Evolutionary conservation across 768 basidiomycete species (phyloP), one percentile per base, ranked within the genome.

Genomic region (Suillus bovinus): DNA sequence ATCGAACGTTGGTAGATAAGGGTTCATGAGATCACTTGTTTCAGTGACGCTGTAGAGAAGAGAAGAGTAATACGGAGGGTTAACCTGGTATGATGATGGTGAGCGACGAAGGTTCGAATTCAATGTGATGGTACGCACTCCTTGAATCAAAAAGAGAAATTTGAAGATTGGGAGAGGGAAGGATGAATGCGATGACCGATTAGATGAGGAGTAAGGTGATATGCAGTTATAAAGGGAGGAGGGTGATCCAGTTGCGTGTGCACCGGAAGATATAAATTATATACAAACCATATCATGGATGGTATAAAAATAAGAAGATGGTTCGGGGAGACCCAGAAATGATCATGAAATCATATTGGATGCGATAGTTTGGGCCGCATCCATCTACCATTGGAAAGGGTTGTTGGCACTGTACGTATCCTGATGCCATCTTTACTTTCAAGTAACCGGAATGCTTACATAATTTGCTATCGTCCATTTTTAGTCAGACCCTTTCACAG

Each of bases 281-380:
- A 55, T 55, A 33, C n/a, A 33, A 33, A 52, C 31, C n/a, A n/a
- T n/a, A 54, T 54, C 53, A 41, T 44, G 17, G 34, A 38, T 10
- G 36, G 10, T 27, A 56, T 50, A 29, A 13, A 27, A 39, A 39
- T 56, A 56, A 13, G 38, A 38, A 56, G 36, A 39, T 56, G 55
- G 50, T 10, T 38, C 55, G 55, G 38, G 36, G 24, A 10, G 22
- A 22, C 11, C 50, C 50, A 52, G 16, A 55, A 36, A 55, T 38
- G 46, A 47, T 47, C 46, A 47, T 47, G 54, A 24, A 55, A 56
- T 56, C 50, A 52, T n/a, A n/a, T 52, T 52, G 50, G 29, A n/a
- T 52, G 17, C 49, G 11, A 50, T 31, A 29, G 10, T 50, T 47
- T 47, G 24, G 49, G 16, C 41, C 20, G 4, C 17, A 52, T 49